These are phyloP conservation scores for Penicilliopsis zonata DNA, from an alignment of 495 filamentous ascomycete species.

Conservation along the genomic window DNA sequence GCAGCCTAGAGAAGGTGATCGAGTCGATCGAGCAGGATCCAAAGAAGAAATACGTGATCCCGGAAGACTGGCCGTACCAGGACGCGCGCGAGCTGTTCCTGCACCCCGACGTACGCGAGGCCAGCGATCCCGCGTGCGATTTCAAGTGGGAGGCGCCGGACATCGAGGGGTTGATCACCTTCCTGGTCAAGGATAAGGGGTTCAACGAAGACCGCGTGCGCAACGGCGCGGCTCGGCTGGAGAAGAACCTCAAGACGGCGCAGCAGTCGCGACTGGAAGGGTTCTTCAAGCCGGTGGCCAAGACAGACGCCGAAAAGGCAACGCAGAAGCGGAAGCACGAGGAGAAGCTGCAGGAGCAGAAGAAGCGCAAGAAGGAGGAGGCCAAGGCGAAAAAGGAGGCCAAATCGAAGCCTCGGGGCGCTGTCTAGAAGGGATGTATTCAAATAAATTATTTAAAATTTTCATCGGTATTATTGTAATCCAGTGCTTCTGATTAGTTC, in stretches of 20 bases:
- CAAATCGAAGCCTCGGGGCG: conserved; percentile 74
- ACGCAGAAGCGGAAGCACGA: conserved; percentile 86
- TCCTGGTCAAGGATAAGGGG: conserved; percentile 84
- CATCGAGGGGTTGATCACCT: conserved; percentile 76
- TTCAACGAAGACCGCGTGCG: conserved; percentile 93
- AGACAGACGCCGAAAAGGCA: conserved; percentile 72
- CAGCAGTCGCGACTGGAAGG: conserved; percentile 92
- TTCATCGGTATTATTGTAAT: conserved; percentile 15
- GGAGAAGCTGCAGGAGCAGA: conserved; percentile 75
- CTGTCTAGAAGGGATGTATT: conserved; percentile 18
- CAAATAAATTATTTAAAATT: too few species aligned
- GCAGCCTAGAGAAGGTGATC: conserved; percentile 75
- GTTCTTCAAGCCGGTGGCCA: conserved; percentile 93
- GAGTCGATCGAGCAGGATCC: conserved; percentile 62
- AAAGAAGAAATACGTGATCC: conserved; percentile 68
- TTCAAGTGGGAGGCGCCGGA: conserved; percentile 97
- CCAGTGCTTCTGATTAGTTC: too few species aligned
- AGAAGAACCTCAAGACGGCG: conserved; percentile 77
- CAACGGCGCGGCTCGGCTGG: conserved; percentile 56
- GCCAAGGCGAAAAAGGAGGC: conserved; percentile 79
- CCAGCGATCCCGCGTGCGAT: conserved; percentile 76
- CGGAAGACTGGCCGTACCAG: conserved; percentile 86
- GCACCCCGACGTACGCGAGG: conserved; percentile 76
- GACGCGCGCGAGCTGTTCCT: conserved; percentile 89
- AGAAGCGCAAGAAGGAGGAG: conserved; percentile 86